Percentiles rank a stretch among this genome's conserved stretches.
Conservation (phyloP, 2,329 filamentous ascomycete genomes). For the Monilinia polystroma region DNA sequence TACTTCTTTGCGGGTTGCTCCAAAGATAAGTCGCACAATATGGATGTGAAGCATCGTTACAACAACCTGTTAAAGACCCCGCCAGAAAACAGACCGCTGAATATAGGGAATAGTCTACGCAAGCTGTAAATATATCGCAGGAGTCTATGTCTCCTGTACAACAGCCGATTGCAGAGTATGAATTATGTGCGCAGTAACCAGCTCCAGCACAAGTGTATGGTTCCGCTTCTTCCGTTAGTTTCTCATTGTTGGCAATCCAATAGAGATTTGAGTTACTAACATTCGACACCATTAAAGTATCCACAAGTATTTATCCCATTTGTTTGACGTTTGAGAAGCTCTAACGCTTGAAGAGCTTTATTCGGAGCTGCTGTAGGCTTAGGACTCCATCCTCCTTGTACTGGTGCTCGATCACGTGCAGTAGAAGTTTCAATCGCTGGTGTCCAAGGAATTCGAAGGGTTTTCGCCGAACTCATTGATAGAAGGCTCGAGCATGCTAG, state of each 20-base stretch:
- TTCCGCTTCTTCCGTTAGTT: slow-evolving; percentile 3
- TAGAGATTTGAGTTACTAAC: background rate
- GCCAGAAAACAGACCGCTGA: background rate
- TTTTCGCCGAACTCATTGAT: background rate
- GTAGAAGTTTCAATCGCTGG: background rate
- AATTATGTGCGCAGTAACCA: slow-evolving; percentile 12
- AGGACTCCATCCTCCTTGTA: slow-evolving; percentile 1
- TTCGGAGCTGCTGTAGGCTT: background rate
- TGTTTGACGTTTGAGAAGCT: background rate
- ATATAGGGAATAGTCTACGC: slow-evolving; percentile 3
- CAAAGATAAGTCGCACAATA: slow-evolving; percentile 6
- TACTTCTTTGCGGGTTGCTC: slow-evolving; percentile 12
- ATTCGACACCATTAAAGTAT: slow-evolving; percentile 1
- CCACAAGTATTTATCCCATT: slow-evolving; percentile 3
- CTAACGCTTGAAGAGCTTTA: background rate
- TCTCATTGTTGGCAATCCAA: background rate
- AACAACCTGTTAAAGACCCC: background rate
- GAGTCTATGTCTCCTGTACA: background rate
- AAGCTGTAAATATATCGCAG: slow-evolving; percentile 11
- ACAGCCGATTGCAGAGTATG: slow-evolving; percentile 6
- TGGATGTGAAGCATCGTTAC: background rate
- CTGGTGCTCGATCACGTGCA: too few relatives aligned
- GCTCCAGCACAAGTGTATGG: slow-evolving; percentile 5
- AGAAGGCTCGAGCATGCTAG: background rate
- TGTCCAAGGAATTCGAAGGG: background rate